Base-by-base conservation (phyloP, 2,329 filamentous ascomycete genomes). In the Xylariaceae sp. region DNA sequence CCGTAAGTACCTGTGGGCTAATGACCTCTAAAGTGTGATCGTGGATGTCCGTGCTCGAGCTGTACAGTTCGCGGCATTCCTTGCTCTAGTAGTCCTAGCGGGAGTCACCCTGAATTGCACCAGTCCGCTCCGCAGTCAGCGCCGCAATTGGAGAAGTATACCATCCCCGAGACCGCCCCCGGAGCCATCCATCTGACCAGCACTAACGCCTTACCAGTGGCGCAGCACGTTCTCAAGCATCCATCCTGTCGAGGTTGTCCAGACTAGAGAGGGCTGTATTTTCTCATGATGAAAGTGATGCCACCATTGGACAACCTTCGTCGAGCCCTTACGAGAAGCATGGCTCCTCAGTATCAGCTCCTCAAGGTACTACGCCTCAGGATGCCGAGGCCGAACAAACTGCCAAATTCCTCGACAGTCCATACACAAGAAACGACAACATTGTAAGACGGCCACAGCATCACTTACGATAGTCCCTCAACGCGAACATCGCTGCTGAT, bases 211-310 rank as follows among this genome's bases (percentile, higher is more conserved):
- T n/a, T n/a, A n/a, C n/a, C n/a, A n/a, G n/a, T n/a, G n/a, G n/a
- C n/a, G n/a, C n/a, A n/a, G n/a, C n/a, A n/a, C n/a, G n/a, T n/a
- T 23, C 16, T 3, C 8, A 25, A 19, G 25, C 21, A 23, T 40
- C 34, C 14, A 53, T 63, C 3, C 48, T 62, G 7, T 51, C 54
- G 4, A 55, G 62, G 40, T 52, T 64, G 12, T 45, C 48, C 2
- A 52, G 42, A 8, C 44, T 64, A 14, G 61, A 64, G 44, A 47
- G 55, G n/a, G 57, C 60, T n/a, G 55, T 64, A 5, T 63, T 60
- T 40, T 43, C 49, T 21, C n/a, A n/a, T 23, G 34, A 38, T 20
- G 20, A 12, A 14, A 22, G 29, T 1, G 29, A 22, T 27, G 17
- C n/a, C n/a, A n/a, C n/a, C n/a, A n/a, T n/a, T n/a, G n/a, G n/a